Conservation (phyloP, 139 green algal species). For the Edaphochlamys debaryana region DNA sequence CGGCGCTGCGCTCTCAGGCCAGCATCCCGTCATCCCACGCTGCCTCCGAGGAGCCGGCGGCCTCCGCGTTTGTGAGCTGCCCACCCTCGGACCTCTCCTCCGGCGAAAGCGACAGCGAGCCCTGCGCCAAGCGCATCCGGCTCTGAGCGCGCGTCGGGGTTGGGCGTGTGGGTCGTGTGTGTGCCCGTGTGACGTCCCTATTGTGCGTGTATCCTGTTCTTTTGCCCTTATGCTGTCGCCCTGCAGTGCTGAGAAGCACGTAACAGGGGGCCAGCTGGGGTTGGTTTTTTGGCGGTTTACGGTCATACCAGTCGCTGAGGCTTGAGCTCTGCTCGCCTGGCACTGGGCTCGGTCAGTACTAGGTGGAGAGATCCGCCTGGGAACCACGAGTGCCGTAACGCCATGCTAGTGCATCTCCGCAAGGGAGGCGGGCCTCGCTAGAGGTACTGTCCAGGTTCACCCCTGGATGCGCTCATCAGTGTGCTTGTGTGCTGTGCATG, state of each 20-base stretch:
- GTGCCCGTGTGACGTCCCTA: neutral
- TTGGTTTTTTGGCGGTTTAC: conserved; percentile 5
- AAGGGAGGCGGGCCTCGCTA: neutral
- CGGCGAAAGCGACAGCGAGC: neutral
- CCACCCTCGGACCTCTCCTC: neutral
- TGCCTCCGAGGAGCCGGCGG: too few species aligned
- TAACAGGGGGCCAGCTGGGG: neutral
- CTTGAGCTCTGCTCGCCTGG: neutral
- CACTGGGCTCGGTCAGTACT: conserved; percentile 22
- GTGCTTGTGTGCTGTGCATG: neutral
- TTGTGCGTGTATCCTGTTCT: neutral
- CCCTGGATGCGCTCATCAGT: conserved; percentile 1
- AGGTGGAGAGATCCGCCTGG: conserved; percentile 15
- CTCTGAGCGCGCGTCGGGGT: neutral
- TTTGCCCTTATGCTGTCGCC: conserved; percentile 8
- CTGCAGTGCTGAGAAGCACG: conserved; percentile 17
- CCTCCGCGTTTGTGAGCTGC: neutral
- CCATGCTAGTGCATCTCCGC: conserved; percentile 4
- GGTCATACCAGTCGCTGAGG: conserved; percentile 3
- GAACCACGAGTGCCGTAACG: conserved; percentile 29
- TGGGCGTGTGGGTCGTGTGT: neutral
- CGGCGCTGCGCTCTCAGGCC: neutral
- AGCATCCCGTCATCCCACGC: neutral
- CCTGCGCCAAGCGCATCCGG: neutral
- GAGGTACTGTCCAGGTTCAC: conserved; percentile 4